Percentiles rank a stretch among this genome's conserved stretches.
These are phyloP conservation scores for Fomitopsis betulina DNA, from an alignment of 1,284 basidiomycete genomes.

Conservation along the genomic window DNA sequence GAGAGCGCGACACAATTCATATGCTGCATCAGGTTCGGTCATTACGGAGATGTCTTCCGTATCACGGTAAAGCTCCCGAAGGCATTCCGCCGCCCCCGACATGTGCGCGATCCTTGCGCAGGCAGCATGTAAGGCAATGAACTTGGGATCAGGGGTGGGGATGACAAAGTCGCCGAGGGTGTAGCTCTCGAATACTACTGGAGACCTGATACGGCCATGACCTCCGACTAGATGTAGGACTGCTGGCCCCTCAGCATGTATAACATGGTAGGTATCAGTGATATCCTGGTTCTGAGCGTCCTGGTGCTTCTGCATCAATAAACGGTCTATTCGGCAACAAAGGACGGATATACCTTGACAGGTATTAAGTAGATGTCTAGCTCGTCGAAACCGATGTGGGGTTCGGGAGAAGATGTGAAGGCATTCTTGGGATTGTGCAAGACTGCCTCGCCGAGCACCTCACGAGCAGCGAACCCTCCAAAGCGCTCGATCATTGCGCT, in stretches of 20 bases:
- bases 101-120: constrained; percentile 12
- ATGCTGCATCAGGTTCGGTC: constrained; percentile 9
- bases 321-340: too few species aligned
- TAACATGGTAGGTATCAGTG: background rate
- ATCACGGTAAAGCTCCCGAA: constrained; percentile 10
- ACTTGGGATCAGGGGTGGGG: constrained; percentile 2
- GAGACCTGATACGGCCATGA: too few species aligned
- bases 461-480: background rate
- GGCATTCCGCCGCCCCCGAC: constrained; percentile 9
- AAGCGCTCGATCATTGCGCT: constrained; percentile 4
- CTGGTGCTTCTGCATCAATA: background rate
- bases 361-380: constrained; percentile 8
- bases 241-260: background rate
- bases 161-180: background rate
- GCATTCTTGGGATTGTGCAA: constrained; percentile 11
- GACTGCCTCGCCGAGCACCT: constrained; percentile 4
- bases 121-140: constrained; percentile 12
- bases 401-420: constrained; percentile 5
- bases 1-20: constrained; percentile 8
- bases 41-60: constrained; percentile 8
- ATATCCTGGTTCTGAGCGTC: background rate
- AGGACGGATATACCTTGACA: constrained; percentile 1
- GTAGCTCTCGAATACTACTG: background rate
- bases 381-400: background rate
- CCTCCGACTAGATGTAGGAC: background rate